phyloP scores from a whole-genome alignment of 495 filamentous ascomycete species.

The Parathielavia appendiculata region DNA sequence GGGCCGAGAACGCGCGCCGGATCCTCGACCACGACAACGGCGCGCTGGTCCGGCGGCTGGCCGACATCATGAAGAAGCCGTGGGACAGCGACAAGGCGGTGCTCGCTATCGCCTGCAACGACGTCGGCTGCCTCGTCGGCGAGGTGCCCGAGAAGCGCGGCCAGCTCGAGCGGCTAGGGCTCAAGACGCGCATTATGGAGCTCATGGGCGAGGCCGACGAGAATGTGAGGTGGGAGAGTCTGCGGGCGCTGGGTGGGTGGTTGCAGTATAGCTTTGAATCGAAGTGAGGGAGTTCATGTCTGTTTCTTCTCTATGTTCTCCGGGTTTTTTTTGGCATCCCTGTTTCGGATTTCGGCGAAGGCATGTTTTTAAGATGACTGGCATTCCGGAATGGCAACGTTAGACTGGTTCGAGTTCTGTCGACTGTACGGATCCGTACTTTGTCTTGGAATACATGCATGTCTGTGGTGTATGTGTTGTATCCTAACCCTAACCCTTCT shows the following conservation, averaged over 20 bases:
- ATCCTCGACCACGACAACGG: conserved; percentile 83
- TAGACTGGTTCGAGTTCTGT: conserved; percentile 16
- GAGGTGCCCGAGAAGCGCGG: conserved; percentile 80
- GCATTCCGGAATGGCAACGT: conserved; percentile 7
- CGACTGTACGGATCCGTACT: neutral
- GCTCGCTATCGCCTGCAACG: conserved; percentile 92
- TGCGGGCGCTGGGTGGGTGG: conserved; percentile 91
- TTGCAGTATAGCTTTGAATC: conserved; percentile 80
- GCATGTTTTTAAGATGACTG: conserved; percentile 8
- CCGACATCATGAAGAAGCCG: conserved; percentile 76
- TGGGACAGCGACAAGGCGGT: conserved; percentile 96
- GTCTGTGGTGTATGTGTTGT: neutral
- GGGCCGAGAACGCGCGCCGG: conserved; percentile 88
- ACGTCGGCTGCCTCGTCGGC: conserved; percentile 81
- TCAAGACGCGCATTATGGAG: conserved; percentile 92
- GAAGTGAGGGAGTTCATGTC: conserved; percentile 30
- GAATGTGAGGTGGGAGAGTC: conserved; percentile 87
- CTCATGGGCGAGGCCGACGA: conserved; percentile 90
- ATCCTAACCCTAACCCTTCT: neutral
- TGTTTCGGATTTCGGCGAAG: neutral
- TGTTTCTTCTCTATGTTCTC: neutral
- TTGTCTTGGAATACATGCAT: conserved; percentile 2
- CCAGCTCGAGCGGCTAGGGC: conserved; percentile 80
- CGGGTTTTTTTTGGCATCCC: neutral
- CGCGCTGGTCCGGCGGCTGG: conserved; percentile 73